Evolutionary conservation across 208 protist genomes (phyloP).

Genomic region (Acanthamoeba triangularis): DNA sequence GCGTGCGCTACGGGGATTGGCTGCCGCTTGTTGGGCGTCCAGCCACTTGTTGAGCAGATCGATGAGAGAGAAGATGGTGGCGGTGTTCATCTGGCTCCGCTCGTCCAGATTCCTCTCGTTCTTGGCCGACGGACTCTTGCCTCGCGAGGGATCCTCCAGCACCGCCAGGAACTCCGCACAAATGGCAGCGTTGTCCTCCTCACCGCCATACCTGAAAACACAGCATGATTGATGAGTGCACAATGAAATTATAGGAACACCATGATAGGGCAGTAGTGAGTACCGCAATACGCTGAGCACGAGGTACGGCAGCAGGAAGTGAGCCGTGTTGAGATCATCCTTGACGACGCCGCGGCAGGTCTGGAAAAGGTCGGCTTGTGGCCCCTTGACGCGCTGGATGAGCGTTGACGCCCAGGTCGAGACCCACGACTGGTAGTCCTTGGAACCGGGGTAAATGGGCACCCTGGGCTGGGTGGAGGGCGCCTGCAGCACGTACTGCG

Average conservation of each 20-base stretch:
- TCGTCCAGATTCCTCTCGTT: slow-evolving; percentile 50
- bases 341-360: slow-evolving; percentile 85
- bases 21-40: background rate
- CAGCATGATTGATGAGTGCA: too few relatives aligned
- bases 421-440: slow-evolving; percentile 82
- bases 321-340: slow-evolving; percentile 83
- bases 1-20: background rate
- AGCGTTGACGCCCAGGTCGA: slow-evolving; percentile 72
- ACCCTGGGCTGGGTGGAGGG: background rate
- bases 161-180: slow-evolving; percentile 13
- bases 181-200: background rate
- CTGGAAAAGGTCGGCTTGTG: slow-evolving; percentile 75
- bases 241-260: too few relatives aligned
- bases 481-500: slow-evolving; percentile 65
- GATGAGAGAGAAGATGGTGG: slow-evolving; percentile 36
- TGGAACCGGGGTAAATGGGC: slow-evolving; percentile 27
- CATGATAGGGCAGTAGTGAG: too few relatives aligned
- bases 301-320: slow-evolving; percentile 83
- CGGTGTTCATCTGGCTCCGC: slow-evolving; percentile 64
- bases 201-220: too few relatives aligned
- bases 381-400: slow-evolving; percentile 51
- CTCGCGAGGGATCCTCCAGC: slow-evolving; percentile 17
- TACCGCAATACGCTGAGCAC: slow-evolving; percentile 80
- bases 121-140: slow-evolving; percentile 46
- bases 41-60: slow-evolving; percentile 45